Evolutionary conservation across 2,329 filamentous ascomycete species (phyloP), one percentile per base, ranked within the genome.

Genomic region (Neofusicoccum sp.): DNA sequence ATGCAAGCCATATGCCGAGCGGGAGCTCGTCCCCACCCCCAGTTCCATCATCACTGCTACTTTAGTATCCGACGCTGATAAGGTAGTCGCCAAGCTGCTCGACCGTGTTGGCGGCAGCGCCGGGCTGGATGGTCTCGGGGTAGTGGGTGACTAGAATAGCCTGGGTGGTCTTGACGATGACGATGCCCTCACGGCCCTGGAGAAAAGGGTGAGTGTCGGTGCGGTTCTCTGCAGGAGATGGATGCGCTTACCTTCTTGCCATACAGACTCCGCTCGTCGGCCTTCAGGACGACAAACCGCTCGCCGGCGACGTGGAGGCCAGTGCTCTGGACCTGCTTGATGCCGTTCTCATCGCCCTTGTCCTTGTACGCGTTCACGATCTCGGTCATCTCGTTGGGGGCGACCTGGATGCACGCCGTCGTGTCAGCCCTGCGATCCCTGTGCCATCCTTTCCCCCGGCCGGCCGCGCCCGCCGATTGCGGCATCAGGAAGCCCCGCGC

Each of bases 81-180:
- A 97, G 87, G 83, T 98, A 97, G 79, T 96, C 91, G 72, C 87
- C 92, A 67, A 99, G 85, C 71, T 87, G 84, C 82, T 94, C 91
- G 69, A 96, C 90, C 56, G 90, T 91, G 76, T 86, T 86, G 71
- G 88, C 88, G 67, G 92, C 88, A 77, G 89, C 89, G 75, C 91
- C 88, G 59, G 90, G 91, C 76, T 90, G 84, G 70, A 88, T 81
- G 66, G 77, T 77, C 77, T 96, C 92, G 69, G 83, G 84, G 84
- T 98, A 92, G 83, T 97, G 92, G 70, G 87, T 90, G 76, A 99
- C 81, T 75, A 99, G 86, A 77, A 98, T 88, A 70, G 93, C 92
- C 80, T 96, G 89, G 73, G 85, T 89, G 72, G 94, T 96, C 84
- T 96, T 96, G 79, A 89, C 88, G 71, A 95, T 86, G 74, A 89